A percentile compares a stretch with the other conserved stretches of the same genome.
These are phyloP conservation scores for Penicillium crystallinum DNA, from an alignment of 495 filamentous ascomycete genomes.

Conservation along the genomic window DNA sequence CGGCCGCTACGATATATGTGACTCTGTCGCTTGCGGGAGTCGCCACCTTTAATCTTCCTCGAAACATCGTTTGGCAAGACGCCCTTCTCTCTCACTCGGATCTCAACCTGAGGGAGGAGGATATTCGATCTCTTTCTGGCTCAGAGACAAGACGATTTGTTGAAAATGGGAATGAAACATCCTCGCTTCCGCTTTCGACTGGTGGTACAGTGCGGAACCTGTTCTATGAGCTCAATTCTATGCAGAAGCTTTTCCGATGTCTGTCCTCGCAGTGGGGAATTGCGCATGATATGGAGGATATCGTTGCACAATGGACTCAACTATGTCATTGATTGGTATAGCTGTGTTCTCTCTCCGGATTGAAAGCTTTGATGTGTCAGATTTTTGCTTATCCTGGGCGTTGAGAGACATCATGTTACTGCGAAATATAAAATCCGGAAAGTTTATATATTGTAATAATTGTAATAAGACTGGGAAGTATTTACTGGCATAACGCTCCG, in stretches of 20 bases:
- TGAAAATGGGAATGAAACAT: slow-evolving; percentile 20
- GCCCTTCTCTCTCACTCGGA: slow-evolving; percentile 36
- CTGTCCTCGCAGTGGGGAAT: slow-evolving; percentile 46
- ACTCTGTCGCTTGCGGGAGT: slow-evolving; percentile 37
- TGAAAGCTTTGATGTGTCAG: neutral
- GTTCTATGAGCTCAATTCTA: slow-evolving; percentile 46
- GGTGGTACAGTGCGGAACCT: slow-evolving; percentile 33
- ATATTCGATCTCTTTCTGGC: slow-evolving; percentile 15
- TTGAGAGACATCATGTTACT: neutral
- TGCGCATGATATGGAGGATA: slow-evolving; percentile 46
- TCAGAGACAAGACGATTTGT: slow-evolving; percentile 39
- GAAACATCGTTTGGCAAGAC: slow-evolving; percentile 41
- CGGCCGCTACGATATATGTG: slow-evolving; percentile 40
- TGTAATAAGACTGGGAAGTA: no score
- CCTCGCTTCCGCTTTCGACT: slow-evolving; percentile 6
- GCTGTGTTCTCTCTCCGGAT: neutral
- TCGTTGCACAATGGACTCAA: slow-evolving; percentile 43
- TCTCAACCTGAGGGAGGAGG: slow-evolving; percentile 23
- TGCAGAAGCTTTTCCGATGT: slow-evolving; percentile 47
- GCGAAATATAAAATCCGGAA: no score
- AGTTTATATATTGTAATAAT: no score
- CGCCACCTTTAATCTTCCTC: slow-evolving; percentile 34
- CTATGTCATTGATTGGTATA: slow-evolving; percentile 32
- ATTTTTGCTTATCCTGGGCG: neutral
- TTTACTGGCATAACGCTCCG: no score